Base-by-base conservation (phyloP, 441 rosid species). In the Pelargonium fulgidum region DNA sequence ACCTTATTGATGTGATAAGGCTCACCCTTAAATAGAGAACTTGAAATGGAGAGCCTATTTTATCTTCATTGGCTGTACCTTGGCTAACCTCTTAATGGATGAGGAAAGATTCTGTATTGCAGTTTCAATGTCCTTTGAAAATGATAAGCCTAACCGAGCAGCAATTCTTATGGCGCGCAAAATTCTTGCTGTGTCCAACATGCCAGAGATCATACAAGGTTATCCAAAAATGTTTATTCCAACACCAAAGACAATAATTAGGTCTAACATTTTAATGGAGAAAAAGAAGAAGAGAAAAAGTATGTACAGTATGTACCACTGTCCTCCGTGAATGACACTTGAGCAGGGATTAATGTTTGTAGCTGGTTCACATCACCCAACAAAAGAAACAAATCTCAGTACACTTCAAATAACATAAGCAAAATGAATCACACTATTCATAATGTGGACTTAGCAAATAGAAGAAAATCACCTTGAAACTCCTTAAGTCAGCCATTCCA, bases 121-220 rank as follows among this genome's bases (percentile, higher is more conserved):
- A 76, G 67, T 71, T 80, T 84, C 84, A 75, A 82, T 78, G 59
- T 92, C 98, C 85, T 78, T 78, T 67, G 93, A 80, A 64, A 95
- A 67, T 63, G 89, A 82, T 71, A 92, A 81, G 72, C 89, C 82
- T 68, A 92, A 73, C 64, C 99, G 96, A 69, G 95, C 96, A 3
- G 97, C 96, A 75, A 94, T 83, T 77, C 99, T 89, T 78, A 92
- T 73, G 66, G 96, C 98, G 71, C 98, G 86, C 73, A 94, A 86
- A 66, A 94, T 86, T 83, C 97, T 92, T 62, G 96, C 99, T 94
- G 85, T 39, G 42, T 39, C 42, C 42, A 39, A 7, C 77, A 83
- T 39, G 65, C 64, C 70, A 66, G 2, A 45, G 66, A 50, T 70
- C 61, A 67, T 45, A 56, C 62, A 56, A 58, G 52, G 62, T 13